A percentile compares a stretch with the other conserved stretches of the same genome.
Evolutionary conservation across 345 rosid genomes (phyloP).

Genomic region (Noccaea caerulescens): DNA sequence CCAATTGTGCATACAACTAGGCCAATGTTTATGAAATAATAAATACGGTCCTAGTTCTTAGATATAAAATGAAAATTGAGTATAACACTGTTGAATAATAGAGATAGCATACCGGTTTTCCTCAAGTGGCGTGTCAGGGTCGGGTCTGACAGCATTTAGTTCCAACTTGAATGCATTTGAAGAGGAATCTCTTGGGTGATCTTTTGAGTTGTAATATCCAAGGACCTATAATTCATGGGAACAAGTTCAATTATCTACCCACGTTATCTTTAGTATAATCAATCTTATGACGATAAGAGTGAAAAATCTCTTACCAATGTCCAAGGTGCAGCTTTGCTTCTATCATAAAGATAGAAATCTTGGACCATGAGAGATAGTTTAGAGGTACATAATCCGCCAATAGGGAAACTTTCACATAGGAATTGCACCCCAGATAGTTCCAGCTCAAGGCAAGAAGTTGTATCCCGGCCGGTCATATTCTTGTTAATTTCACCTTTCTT

Average conservation of each 20-base stretch:
- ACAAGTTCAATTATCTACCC: constrained; percentile 24
- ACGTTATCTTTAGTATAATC: constrained; percentile 17
- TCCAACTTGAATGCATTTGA: constrained; percentile 80
- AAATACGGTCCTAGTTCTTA: neutral
- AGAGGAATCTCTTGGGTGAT: constrained; percentile 84
- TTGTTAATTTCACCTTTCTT: constrained; percentile 41
- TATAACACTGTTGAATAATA: constrained; percentile 16
- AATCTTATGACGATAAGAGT: constrained; percentile 15
- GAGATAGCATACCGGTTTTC: constrained; percentile 74
- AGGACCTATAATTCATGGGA: constrained; percentile 59
- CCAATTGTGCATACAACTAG: constrained; percentile 8
- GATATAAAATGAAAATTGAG: constrained; percentile 18
- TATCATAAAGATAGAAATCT: constrained; percentile 78
- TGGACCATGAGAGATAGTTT: constrained; percentile 67
- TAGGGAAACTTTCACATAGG: constrained; percentile 65
- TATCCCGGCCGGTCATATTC: constrained; percentile 57
- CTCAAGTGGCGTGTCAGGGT: constrained; percentile 85
- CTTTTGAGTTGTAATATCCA: constrained; percentile 77
- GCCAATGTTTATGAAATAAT: constrained; percentile 5
- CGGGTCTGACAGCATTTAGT: constrained; percentile 89
- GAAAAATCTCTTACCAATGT: constrained; percentile 60
- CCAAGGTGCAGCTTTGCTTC: constrained; percentile 79
- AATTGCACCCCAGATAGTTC: constrained; percentile 63
- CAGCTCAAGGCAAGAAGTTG: constrained; percentile 67
- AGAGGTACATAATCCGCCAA: constrained; percentile 64